These are phyloP conservation scores for Xylaria polymorpha DNA, from an alignment of 2,329 filamentous ascomycete genomes.

Conservation along the genomic window DNA sequence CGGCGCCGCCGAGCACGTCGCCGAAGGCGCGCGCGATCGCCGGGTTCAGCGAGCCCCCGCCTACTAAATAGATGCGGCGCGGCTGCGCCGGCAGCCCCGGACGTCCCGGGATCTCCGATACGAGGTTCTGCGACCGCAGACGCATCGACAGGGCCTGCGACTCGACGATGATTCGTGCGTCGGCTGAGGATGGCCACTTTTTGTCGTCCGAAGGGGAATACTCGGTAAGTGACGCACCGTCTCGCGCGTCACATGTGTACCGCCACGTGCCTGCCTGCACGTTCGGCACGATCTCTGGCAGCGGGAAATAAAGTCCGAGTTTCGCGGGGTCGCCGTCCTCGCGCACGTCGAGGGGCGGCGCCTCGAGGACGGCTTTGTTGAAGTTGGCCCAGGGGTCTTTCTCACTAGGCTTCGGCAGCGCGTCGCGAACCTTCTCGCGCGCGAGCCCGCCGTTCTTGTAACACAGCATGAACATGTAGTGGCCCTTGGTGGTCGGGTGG, in stretches of 20 bases:
- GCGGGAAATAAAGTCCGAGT: slow-evolving; percentile 92
- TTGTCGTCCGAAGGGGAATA: slow-evolving; percentile 35
- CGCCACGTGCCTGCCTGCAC: slow-evolving; percentile 88
- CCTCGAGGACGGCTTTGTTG: slow-evolving; percentile 76
- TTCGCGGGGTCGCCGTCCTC: slow-evolving; percentile 71
- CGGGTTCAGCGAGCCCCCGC: slow-evolving; percentile 88
- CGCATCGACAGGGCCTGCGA: slow-evolving; percentile 94
- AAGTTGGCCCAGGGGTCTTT: slow-evolving; percentile 78
- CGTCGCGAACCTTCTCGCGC: slow-evolving; percentile 87
- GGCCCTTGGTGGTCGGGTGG: slow-evolving; percentile 86
- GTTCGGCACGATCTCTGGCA: slow-evolving; percentile 96
- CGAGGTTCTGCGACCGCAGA: slow-evolving; percentile 82
- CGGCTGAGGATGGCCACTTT: slow-evolving; percentile 71
- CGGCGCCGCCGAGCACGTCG: slow-evolving; percentile 86
- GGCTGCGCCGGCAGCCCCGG: slow-evolving; percentile 64
- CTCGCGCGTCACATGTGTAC: slow-evolving; percentile 71
- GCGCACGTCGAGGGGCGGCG: slow-evolving; percentile 75
- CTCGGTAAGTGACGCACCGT: slow-evolving; percentile 63
- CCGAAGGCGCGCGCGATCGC: slow-evolving; percentile 88
- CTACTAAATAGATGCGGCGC: slow-evolving; percentile 70
- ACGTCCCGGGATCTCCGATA: slow-evolving; percentile 62
- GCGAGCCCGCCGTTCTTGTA: slow-evolving; percentile 98
- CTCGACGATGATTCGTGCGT: slow-evolving; percentile 89
- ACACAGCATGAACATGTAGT: slow-evolving; percentile 99
- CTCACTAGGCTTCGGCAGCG: slow-evolving; percentile 68